Conservation (phyloP, 1,284 basidiomycete genomes). For the Pseudozyma pruni region DNA sequence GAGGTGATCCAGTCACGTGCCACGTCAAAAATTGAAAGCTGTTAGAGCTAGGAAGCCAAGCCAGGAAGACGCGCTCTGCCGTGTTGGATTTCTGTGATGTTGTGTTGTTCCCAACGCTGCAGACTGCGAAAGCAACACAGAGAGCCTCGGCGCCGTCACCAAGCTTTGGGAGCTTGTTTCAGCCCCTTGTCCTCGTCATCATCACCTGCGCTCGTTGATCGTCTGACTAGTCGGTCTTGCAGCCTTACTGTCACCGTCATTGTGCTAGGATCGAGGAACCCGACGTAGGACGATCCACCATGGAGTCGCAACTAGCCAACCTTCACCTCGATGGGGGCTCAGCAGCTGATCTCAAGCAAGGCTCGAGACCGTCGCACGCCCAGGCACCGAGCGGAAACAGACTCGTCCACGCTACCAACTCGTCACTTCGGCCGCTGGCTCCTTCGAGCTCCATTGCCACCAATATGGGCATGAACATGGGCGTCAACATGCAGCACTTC, state of each 20-base stretch:
- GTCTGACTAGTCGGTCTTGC: no score
- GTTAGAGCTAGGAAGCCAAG: slow-evolving; percentile 1
- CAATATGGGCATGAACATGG: slow-evolving; percentile 46
- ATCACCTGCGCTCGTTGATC: not conserved
- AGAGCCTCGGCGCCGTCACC: no score
- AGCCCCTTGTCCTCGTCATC: no score
- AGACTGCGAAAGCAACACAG: slow-evolving; percentile 1
- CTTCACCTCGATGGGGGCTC: slow-evolving; percentile 37
- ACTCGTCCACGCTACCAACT: slow-evolving; percentile 15
- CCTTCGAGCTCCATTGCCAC: slow-evolving; percentile 40
- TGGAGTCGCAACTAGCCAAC: slow-evolving; percentile 40
- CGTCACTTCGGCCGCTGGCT: slow-evolving; percentile 23
- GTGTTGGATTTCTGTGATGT: slow-evolving; percentile 11
- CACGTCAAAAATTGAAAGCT: no score
- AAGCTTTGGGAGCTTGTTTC: no score
- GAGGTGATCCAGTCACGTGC: slow-evolving; percentile 38
- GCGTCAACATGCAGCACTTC: slow-evolving; percentile 51
- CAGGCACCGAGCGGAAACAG: slow-evolving; percentile 6
- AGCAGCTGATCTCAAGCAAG: slow-evolving; percentile 26
- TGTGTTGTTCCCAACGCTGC: slow-evolving; percentile 32
- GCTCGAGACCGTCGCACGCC: slow-evolving; percentile 15
- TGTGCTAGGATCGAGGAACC: no score
- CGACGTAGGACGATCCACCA: slow-evolving; percentile 3
- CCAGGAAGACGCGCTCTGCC: slow-evolving; percentile 15
- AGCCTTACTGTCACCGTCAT: no score